Base-by-base conservation (phyloP, 345 rosid genomes). In the Isatis tinctoria region DNA sequence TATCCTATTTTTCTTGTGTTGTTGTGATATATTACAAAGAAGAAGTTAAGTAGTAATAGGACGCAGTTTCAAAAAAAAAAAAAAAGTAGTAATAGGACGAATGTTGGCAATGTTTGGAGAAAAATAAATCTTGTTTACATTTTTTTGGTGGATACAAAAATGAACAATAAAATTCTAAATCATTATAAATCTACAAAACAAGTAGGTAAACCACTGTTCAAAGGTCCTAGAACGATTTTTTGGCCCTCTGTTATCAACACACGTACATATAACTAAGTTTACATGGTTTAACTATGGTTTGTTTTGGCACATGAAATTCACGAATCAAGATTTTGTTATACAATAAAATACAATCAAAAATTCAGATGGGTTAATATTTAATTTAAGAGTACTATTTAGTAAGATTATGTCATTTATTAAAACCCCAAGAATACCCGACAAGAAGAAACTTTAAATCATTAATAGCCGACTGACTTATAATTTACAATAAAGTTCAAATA, bases 21-120 rank as follows among this genome's bases (percentile, higher is more conserved):
- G 74, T 58, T n/a, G 65, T 32, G 57, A 64, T 27, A 62, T 62
- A 63, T 14, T 73, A 65, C 71, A 35, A 65, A 65, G 51, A 73
- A 73, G 56, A 65, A 74, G 77, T 65, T 57, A 36, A 65, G 28
- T 45, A 47, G 72, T 24, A 74, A 65, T 35, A 17, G 4, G 49
- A n/a, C n/a, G n/a, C n/a, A n/a, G n/a, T n/a, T n/a, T n/a, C n/a
- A n/a, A n/a, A n/a, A n/a, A n/a, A n/a, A n/a, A n/a, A n/a, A n/a
- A n/a, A n/a, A n/a, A 36, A 65, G 28, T 45, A 47, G 72, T 24
- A 74, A 65, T 26, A 17, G 4, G 49, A 65, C 77, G 28, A 73
- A 45, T 22, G 11, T 44, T 1, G 53, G 45, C 22, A 20, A 13
- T 27, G 16, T 72, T 72, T 62, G 32, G 32, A 9, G 11, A 13